Evolutionary conservation across 2,329 filamentous ascomycete species (phyloP).

Genomic region (Blumeria graminis): DNA sequence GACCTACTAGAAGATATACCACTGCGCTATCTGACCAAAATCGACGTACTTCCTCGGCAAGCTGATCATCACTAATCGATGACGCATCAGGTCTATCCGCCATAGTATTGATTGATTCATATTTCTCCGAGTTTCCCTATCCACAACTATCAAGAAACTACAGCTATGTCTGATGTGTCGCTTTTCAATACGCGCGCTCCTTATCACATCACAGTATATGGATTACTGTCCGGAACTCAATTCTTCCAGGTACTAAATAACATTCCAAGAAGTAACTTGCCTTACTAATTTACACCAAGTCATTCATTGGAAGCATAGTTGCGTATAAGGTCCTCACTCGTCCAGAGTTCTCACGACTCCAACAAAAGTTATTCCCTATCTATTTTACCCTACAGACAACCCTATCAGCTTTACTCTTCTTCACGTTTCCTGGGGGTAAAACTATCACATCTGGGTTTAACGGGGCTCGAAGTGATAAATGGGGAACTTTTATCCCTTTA

Average conservation of each 20-base stretch:
- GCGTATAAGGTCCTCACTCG: conserved; percentile 56
- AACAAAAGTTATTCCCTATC: conserved; percentile 59
- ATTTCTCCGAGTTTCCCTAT: too few species aligned
- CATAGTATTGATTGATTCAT: too few species aligned
- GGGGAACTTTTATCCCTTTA: conserved; percentile 43
- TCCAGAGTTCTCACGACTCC: conserved; percentile 58
- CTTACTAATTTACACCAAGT: conserved; percentile 20
- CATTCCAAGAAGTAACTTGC: neutral
- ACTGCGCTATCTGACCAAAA: too few species aligned
- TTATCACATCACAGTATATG: conserved; percentile 35
- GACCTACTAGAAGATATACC: too few species aligned
- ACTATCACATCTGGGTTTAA: conserved; percentile 20
- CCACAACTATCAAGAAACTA: too few species aligned
- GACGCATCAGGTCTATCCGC: too few species aligned
- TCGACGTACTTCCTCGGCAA: too few species aligned
- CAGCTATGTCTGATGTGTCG: conserved; percentile 15
- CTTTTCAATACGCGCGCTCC: conserved; percentile 37
- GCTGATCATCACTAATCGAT: too few species aligned
- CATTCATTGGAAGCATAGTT: conserved; percentile 51
- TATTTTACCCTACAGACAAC: conserved; percentile 73
- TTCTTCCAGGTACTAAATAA: conserved; percentile 49
- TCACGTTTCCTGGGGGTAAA: conserved; percentile 50
- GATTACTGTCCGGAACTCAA: conserved; percentile 63
- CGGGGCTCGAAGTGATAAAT: conserved; percentile 34
- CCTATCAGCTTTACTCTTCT: conserved; percentile 44